phyloP scores from a whole-genome alignment of 75 land plant species.

The Isoetes taiwanensis region DNA sequence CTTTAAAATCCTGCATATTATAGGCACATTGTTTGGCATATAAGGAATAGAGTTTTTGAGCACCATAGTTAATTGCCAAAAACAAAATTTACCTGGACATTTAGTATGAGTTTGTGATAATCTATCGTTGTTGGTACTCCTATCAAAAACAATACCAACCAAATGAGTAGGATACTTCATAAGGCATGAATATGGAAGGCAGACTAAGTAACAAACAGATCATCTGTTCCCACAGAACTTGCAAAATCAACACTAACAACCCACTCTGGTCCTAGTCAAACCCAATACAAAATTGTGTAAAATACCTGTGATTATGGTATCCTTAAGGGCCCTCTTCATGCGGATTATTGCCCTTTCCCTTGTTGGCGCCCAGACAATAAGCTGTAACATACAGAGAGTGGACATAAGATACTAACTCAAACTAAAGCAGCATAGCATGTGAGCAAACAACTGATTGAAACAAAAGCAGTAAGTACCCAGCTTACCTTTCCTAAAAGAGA shows the following conservation, averaged over 20 bases:
- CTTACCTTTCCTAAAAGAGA: slow-evolving; percentile 1
- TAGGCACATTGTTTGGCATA: no score
- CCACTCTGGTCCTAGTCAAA: no score
- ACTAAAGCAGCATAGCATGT: no score
- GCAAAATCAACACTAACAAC: no score
- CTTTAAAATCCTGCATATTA: slow-evolving; percentile 90
- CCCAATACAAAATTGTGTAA: background rate
- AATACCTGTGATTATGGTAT: slow-evolving; percentile 1
- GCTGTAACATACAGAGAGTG: background rate
- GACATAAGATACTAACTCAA: no score
- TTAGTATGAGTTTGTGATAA: slow-evolving; percentile 3
- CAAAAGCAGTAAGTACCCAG: background rate
- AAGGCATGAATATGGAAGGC: no score
- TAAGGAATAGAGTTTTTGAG: no score
- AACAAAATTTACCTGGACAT: background rate
- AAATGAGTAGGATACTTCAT: no score
- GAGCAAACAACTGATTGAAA: no score
- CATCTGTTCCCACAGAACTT: no score
- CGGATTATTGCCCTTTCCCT: slow-evolving; percentile 1
- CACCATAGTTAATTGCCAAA: no score
- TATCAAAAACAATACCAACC: background rate
- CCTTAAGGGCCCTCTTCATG: background rate
- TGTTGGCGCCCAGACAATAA: slow-evolving; percentile 5
- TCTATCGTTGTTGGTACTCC: slow-evolving; percentile 4
- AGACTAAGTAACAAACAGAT: background rate